Base-by-base conservation (phyloP, 148 eudicot species). In the Pharnaceum exiguum region DNA sequence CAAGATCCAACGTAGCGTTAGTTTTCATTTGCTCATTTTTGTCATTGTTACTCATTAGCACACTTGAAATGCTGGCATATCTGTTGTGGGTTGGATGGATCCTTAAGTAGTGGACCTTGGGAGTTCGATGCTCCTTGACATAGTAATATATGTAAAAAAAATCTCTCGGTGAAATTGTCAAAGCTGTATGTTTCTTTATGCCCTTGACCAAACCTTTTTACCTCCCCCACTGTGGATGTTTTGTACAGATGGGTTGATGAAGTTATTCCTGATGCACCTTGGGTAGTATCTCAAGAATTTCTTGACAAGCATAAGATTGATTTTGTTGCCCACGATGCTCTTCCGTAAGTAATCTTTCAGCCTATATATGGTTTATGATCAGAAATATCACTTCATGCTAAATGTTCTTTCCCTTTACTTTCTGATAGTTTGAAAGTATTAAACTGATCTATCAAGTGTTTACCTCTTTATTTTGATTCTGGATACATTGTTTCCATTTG, bases 261-360 rank as follows among this genome's bases (percentile, higher is more conserved):
- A 75, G 91, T 85, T 51, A 82, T 85, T 57, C 84, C 91, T 8
- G 87, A 81, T 69, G 91, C 91, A 35, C 91, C 91, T 4, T 85
- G 91, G 91, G 91, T 85, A 11, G 59, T 81, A 37, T 56, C 69
- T 18, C 74, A 72, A 59, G 87, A 79, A 51, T 85, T 85, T 69
- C 73, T 85, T 21, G 87, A 85, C 68, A 71, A 79, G 57, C 83
- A 85, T 62, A 65, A 59, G 39, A 85, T 85, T 59, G 91, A 85
- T 56, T 85, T 47, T 67, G 91, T 85, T 57, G 91, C 91, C 33
- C 91, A 85, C 44, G 91, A 85, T 59, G 76, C 91, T 36, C 82
- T 85, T 55, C 91, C 91, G 83, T 82, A 82, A 79, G 84, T 65
- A 46, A n/a, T 19, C 50, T 25, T 25, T 13, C 25, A 36, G 29